phyloP scores from a whole-genome alignment of 495 filamentous ascomycete species.

The Margaritispora aquatica region DNA sequence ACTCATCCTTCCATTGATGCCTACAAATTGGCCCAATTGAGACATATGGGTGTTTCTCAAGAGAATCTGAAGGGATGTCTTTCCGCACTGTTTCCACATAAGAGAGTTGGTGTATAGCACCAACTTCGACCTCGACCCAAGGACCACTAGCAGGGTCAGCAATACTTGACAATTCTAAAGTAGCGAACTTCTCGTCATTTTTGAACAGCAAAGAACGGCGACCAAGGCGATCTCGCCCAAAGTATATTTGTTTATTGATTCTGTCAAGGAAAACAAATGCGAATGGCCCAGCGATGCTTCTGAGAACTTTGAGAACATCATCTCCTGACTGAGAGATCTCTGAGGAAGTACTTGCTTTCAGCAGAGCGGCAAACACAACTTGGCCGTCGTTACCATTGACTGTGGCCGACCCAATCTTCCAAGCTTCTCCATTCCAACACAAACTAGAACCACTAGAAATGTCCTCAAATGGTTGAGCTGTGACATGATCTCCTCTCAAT shows the following conservation, averaged over 20 bases:
- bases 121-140: conserved; percentile 79
- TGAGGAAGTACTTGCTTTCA: conserved; percentile 34
- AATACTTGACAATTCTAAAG: conserved; percentile 69
- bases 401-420: conserved; percentile 55
- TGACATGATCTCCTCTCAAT: conserved; percentile 66
- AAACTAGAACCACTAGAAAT: conserved; percentile 57
- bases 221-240: conserved; percentile 79
- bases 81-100: not conserved
- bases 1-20: conserved; percentile 5
- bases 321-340: conserved; percentile 21
- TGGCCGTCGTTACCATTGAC: conserved; percentile 73
- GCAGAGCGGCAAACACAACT: conserved; percentile 57
- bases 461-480: conserved; percentile 68
- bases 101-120: conserved; percentile 66
- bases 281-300: conserved; percentile 74
- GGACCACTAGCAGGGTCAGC: conserved; percentile 45
- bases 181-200: conserved; percentile 32
- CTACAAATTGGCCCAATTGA: conserved; percentile 1
- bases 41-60: not conserved
- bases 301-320: conserved; percentile 46
- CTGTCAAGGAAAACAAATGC: conserved; percentile 86
- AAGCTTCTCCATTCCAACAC: conserved; percentile 99
- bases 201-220: conserved; percentile 70
- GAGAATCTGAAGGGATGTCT: not conserved
- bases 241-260: conserved; percentile 54